Conservation (phyloP, 192 early-diverging fungal species). For the Podila horticola region DNA sequence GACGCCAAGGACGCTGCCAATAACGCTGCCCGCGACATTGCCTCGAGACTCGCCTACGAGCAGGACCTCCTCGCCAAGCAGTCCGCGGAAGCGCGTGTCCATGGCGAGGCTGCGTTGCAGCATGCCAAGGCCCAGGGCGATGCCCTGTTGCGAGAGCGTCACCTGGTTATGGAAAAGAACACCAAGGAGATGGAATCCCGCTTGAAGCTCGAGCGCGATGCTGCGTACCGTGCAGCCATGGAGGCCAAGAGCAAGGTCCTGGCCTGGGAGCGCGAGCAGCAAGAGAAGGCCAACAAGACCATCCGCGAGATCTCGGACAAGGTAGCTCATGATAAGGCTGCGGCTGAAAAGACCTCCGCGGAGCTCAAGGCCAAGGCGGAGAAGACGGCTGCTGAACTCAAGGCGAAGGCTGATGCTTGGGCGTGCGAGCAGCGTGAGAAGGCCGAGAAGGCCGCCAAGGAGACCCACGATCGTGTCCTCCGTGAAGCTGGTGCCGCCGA, state of each 20-base stretch:
- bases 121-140: not conserved
- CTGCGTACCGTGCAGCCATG: constrained; percentile 7
- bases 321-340: constrained; percentile 7
- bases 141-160: constrained; percentile 10
- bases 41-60: constrained; percentile 10
- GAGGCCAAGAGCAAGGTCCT: constrained; percentile 11
- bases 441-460: constrained; percentile 12
- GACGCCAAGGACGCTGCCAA: constrained; percentile 14
- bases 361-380: not conserved
- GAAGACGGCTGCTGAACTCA: constrained; percentile 2
- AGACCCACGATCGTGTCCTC: constrained; percentile 10
- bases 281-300: constrained; percentile 1
- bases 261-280: constrained; percentile 20
- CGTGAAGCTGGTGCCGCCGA: constrained; percentile 11
- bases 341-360: not conserved
- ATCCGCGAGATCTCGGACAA: constrained; percentile 5
- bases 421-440: constrained; percentile 15
- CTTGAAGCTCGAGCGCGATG: constrained; percentile 4
- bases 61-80: constrained; percentile 15
- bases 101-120: constrained; percentile 16
- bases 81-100: constrained; percentile 3
- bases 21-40: constrained; percentile 6
- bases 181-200: constrained; percentile 13
- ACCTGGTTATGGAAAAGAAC: constrained; percentile 10
- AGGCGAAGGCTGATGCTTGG: constrained; percentile 14